phyloP scores from a whole-genome alignment of 2,329 filamentous ascomycete genomes.

The Davidsoniella australis region DNA sequence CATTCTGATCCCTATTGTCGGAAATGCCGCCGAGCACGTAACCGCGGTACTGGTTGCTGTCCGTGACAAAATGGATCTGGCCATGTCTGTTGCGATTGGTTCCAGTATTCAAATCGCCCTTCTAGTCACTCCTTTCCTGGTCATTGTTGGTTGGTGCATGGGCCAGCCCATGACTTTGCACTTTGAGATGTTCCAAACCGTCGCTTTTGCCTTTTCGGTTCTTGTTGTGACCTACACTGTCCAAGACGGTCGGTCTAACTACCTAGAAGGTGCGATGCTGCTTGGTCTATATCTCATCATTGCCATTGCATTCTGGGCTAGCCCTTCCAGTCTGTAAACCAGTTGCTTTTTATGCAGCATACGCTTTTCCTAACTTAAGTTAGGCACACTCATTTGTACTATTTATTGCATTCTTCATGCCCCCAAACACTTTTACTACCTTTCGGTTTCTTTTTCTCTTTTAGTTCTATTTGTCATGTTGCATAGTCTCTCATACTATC shows the following conservation, averaged over 20 bases:
- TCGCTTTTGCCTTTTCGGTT: slow-evolving; percentile 59
- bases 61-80: slow-evolving; percentile 58
- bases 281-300: slow-evolving; percentile 40
- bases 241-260: slow-evolving; percentile 70
- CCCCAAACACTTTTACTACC: too few relatives aligned
- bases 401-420: too few relatives aligned
- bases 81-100: slow-evolving; percentile 67
- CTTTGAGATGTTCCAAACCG: slow-evolving; percentile 79
- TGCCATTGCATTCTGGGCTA: slow-evolving; percentile 42
- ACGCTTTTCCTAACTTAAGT: too few relatives aligned
- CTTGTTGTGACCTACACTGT: slow-evolving; percentile 61
- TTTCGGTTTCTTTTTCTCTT: neutral
- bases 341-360: neutral
- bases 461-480: neutral
- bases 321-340: slow-evolving; percentile 21
- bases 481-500: neutral
- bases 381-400: neutral
- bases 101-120: slow-evolving; percentile 71
- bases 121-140: slow-evolving; percentile 63
- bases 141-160: slow-evolving; percentile 66
- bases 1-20: slow-evolving; percentile 63
- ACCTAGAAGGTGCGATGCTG: slow-evolving; percentile 61
- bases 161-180: slow-evolving; percentile 57
- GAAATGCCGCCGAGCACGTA: slow-evolving; percentile 66
- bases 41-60: slow-evolving; percentile 64